Evolutionary conservation across 805 yeast species (phyloP).

Genomic region (Blastobotrys parvus): DNA sequence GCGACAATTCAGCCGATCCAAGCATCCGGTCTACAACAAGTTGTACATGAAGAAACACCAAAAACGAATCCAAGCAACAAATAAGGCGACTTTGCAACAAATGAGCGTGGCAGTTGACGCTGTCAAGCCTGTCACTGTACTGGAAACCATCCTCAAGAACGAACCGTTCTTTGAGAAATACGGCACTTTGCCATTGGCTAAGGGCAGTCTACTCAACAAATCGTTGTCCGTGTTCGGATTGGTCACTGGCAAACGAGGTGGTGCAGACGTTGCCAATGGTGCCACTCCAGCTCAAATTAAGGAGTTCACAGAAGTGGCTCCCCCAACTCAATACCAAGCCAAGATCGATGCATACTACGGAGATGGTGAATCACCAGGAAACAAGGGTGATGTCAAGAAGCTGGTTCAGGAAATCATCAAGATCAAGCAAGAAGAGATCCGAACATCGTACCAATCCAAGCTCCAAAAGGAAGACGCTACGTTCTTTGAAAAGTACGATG

Average conservation of each 20-base stretch:
- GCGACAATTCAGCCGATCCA: slow-evolving; percentile 19
- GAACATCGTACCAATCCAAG: slow-evolving; percentile 11
- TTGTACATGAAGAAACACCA: slow-evolving; percentile 6
- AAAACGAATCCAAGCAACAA: slow-evolving; percentile 25
- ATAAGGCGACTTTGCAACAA: slow-evolving; percentile 33
- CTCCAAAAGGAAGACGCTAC: slow-evolving; percentile 5
- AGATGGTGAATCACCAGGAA: slow-evolving; percentile 9
- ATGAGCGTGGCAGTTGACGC: slow-evolving; percentile 32
- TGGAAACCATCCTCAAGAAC: slow-evolving; percentile 20
- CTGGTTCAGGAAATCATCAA: slow-evolving; percentile 24
- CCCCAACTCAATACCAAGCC: not conserved
- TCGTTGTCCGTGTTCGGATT: slow-evolving; percentile 16
- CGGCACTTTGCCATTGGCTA: slow-evolving; percentile 12
- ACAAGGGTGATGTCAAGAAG: slow-evolving; percentile 24
- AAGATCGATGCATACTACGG: slow-evolving; percentile 5
- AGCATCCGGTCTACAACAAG: slow-evolving; percentile 17
- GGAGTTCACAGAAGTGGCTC: slow-evolving; percentile 2
- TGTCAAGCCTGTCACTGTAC: slow-evolving; percentile 28
- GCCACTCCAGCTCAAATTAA: slow-evolving; percentile 5
- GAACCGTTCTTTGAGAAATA: slow-evolving; percentile 13
- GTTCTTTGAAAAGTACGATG: slow-evolving; percentile 34
- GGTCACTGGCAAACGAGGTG: slow-evolving; percentile 20
- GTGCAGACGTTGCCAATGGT: slow-evolving; percentile 21
- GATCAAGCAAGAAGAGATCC: slow-evolving; percentile 19
- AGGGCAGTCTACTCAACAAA: slow-evolving; percentile 12